phyloP scores from a whole-genome alignment of 2,329 filamentous ascomycete genomes.

The Eurotiales sp. region DNA sequence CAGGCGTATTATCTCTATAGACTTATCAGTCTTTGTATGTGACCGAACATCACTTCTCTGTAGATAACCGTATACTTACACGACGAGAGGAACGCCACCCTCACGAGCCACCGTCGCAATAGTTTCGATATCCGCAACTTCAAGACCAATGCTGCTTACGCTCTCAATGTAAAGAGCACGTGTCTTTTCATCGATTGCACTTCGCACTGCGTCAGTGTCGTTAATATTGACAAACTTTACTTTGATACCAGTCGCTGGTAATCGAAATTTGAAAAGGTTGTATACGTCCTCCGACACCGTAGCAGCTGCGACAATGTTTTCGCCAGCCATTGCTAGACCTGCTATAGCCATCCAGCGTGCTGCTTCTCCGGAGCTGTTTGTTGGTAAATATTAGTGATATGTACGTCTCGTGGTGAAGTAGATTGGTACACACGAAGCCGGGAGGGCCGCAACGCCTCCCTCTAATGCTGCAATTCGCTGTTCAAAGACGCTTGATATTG shows the following conservation, averaged over 20 bases:
- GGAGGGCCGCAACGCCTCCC: constrained; percentile 61
- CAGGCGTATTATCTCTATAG: constrained; percentile 73
- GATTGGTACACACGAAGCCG: constrained; percentile 53
- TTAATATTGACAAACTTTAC: constrained; percentile 81
- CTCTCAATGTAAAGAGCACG: constrained; percentile 85
- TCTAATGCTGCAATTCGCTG: constrained; percentile 47
- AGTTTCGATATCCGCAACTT: constrained; percentile 78
- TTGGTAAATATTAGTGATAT: not conserved
- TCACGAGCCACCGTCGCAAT: constrained; percentile 73
- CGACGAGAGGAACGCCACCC: constrained; percentile 61
- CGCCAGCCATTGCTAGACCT: constrained; percentile 72
- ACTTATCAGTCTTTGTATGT: not conserved
- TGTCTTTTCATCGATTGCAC: constrained; percentile 80
- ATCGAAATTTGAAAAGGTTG: constrained; percentile 86
- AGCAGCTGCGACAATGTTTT: constrained; percentile 83
- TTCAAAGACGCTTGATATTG: constrained; percentile 39
- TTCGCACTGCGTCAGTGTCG: constrained; percentile 68
- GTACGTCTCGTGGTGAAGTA: too few species aligned
- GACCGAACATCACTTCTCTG: not conserved
- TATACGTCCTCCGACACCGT: constrained; percentile 90
- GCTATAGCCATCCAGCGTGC: constrained; percentile 83
- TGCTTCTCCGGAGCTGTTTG: constrained; percentile 67
- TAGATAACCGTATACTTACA: constrained; percentile 29
- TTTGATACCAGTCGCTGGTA: constrained; percentile 72
- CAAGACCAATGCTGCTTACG: constrained; percentile 86